phyloP scores from a whole-genome alignment of 805 yeast genomes.

The Ogataea angusta region DNA sequence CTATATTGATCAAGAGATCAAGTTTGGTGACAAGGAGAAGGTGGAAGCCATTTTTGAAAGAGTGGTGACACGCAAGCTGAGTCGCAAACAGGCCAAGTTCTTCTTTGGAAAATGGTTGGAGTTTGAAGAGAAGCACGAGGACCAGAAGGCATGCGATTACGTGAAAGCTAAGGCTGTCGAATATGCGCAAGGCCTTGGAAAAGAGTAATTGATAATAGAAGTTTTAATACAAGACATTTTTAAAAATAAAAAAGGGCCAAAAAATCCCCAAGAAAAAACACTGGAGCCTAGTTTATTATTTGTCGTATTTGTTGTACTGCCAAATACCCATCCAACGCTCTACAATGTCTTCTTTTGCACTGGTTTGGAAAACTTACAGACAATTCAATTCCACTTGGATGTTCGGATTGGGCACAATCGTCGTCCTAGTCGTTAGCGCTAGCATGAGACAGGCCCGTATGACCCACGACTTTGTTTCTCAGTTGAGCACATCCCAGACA shows the following conservation, averaged over 20 bases:
- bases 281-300: not conserved
- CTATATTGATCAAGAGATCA: constrained; percentile 89
- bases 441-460: constrained; percentile 8
- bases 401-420: constrained; percentile 6
- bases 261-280: not conserved
- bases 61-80: constrained; percentile 60
- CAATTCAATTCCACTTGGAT: constrained; percentile 7
- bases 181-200: constrained; percentile 38
- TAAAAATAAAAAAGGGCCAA: constrained; percentile 2
- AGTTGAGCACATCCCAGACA: constrained; percentile 1
- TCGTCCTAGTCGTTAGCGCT: constrained; percentile 13
- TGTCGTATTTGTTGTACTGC: not conserved
- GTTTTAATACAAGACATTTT: constrained; percentile 3
- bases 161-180: constrained; percentile 91
- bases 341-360: not conserved
- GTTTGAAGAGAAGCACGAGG: constrained; percentile 68
- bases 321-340: not conserved
- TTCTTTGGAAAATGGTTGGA: constrained; percentile 91
- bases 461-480: not conserved
- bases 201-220: constrained; percentile 9
- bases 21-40: constrained; percentile 58
- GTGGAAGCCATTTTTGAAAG: constrained; percentile 83
- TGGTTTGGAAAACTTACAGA: not conserved
- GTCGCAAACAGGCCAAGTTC: constrained; percentile 88
- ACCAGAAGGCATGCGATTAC: constrained; percentile 68